Evolutionary conservation across 2,329 filamentous ascomycete species (phyloP).

Genomic region (Neophaeococcomyces mojaviensis): DNA sequence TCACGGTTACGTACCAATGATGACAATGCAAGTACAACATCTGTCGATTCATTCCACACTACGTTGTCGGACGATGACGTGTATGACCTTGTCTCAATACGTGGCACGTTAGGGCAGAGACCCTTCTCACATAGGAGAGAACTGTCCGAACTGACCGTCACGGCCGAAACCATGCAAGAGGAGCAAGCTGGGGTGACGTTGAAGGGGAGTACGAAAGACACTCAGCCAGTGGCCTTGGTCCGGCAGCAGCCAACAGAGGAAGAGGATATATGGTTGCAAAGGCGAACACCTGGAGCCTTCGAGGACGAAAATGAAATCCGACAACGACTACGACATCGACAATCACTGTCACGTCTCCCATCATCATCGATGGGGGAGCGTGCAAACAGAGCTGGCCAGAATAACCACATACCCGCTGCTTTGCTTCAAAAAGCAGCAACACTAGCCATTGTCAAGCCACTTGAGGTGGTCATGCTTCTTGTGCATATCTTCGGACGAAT

Average conservation of each 20-base stretch:
- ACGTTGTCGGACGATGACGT: constrained; percentile 4
- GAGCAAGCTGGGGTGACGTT: background rate
- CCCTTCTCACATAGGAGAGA: constrained; percentile 24
- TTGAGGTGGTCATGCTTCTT: constrained; percentile 70
- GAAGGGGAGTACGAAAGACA: background rate
- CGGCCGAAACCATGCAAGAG: constrained; percentile 17
- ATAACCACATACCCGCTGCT: constrained; percentile 49
- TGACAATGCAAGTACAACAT: constrained; percentile 3
- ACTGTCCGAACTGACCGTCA: constrained; percentile 26
- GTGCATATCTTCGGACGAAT: constrained; percentile 74
- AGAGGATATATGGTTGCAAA: background rate
- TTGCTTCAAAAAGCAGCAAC: constrained; percentile 71
- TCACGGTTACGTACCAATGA: background rate
- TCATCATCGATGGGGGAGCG: constrained; percentile 40
- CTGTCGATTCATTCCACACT: constrained; percentile 39
- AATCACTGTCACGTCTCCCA: constrained; percentile 45
- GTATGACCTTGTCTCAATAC: too few species aligned
- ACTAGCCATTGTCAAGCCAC: constrained; percentile 71
- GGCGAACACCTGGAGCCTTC: background rate
- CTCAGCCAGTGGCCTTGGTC: background rate
- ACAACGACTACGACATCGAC: constrained; percentile 14
- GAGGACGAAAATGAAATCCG: constrained; percentile 11
- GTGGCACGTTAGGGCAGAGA: constrained; percentile 7
- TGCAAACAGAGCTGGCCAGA: constrained; percentile 35
- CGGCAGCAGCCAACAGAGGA: background rate